Evolutionary conservation across 495 filamentous ascomycete species (phyloP), one percentile per base, ranked within the genome.

Genomic region (Penicillium lividum): DNA sequence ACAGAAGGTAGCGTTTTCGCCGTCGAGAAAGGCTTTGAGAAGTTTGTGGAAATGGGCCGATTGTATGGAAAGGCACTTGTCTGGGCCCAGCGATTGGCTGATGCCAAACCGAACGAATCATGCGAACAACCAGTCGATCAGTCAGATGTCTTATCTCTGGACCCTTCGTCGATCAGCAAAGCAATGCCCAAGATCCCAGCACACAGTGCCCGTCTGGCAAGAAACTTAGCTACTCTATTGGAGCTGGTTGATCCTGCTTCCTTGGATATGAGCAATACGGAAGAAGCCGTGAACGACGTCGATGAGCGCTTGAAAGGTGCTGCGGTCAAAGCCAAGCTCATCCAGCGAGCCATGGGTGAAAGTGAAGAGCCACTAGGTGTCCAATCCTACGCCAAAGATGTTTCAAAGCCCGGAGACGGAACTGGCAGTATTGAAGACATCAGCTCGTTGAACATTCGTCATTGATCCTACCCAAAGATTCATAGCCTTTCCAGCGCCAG

Each of bases 11-110:
- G 90, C 36, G 79, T 89, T 11, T 90, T 98, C 68, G 94, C 93
- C 0, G 81, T 98, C 4, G 89, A 95, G 66, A 95, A 94, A 62
- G 94, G 93, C 1, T 98, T 93, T 57, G 90, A 94, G 66, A 97
- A 96, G 73, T 96, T 91, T 64, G 62, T 86, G 13, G 86, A 89
- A 56, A 82, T 92, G 64, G 95, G 94, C 1, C 79, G 79, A 54
- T 68, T 99, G 22, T 89, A 93, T 64, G 92, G 94, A n/a, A 86
- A 84, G 66, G 85, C 89, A 4, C 72, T 87, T 1, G 82, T 98
- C 40, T 98, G 93, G 94, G 84, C 87, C 40, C 83, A 84, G 18
- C 76, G 87, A 60, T 71, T 87, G 48, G 63, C 68, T 4, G 69
- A 73, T 15, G 59, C 57, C 29, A 62, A 70, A 15, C 48, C 59